Evolutionary conservation across 2,329 filamentous ascomycete genomes (phyloP), one percentile per base, ranked within the genome.

Genomic region (Penicillium sclerotiorum): DNA sequence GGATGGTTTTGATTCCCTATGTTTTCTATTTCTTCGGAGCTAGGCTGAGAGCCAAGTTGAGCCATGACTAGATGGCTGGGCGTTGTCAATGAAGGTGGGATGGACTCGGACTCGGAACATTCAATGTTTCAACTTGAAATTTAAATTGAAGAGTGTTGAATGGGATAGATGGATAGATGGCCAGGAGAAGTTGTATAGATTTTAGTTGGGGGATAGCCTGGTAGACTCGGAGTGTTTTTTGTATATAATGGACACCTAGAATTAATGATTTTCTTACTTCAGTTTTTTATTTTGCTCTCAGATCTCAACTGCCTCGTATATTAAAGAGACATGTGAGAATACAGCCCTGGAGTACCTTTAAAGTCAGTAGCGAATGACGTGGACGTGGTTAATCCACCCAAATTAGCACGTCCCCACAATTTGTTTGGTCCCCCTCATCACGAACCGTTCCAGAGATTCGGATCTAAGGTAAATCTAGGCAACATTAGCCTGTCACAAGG

Each of bases 1-100:
- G 44, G 1, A 61, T 61, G 59, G 49, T 60, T 3, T 53, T 57
- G 2, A 61, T 61, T 28, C 59, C 59, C 0, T 61, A 60, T 13
- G 28, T 51, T 8, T 61, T 61, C 32, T 61, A 55, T 27, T 22
- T 57, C 12, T 61, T 52, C 40, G 59, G 59, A 1, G 52, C 12
- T 1, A 45, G 35, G 13, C 45, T 61, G n/a, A 48, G 59, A 2
- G 57, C 51, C 8, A 59, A 40, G 33, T 21, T 59, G 5, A 40
- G 30, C 11, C 38, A 40, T 4, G 12, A 42, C 8, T 58, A 8
- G 41, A n/a, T 32, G 13, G 21, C 4, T 17, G 8, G 9, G 22
- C n/a, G n/a, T n/a, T n/a, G n/a, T n/a, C n/a, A n/a, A n/a, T n/a
- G n/a, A n/a, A n/a, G n/a, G n/a, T n/a, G n/a, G n/a, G n/a, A n/a